These are phyloP conservation scores for Carex kokanica DNA, from an alignment of 176 grass and related monocot genomes.

Conservation along the genomic window DNA sequence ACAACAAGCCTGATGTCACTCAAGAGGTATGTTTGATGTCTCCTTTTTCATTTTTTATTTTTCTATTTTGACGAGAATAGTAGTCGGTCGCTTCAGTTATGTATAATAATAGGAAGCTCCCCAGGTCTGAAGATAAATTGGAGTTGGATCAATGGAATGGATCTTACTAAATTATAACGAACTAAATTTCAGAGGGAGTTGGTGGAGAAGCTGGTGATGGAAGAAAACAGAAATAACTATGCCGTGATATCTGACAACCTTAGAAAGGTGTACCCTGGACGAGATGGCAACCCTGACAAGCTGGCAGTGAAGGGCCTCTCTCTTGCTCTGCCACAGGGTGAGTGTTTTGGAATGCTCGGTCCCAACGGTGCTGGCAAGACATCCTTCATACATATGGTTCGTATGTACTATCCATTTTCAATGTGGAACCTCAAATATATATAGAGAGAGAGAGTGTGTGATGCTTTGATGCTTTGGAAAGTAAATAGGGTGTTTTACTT, in stretches of 20 bases:
- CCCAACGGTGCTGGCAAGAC: constrained; percentile 93
- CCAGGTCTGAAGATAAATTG: background rate
- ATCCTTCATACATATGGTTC: constrained; percentile 88
- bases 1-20: constrained; percentile 43
- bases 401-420: background rate
- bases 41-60: background rate
- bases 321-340: constrained; percentile 72
- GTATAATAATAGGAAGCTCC: too few relatives aligned
- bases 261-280: constrained; percentile 63
- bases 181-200: constrained; percentile 50
- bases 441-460: too few relatives aligned
- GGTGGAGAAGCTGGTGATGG: constrained; percentile 58
- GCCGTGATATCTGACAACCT: constrained; percentile 68
- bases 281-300: constrained; percentile 83
- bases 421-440: background rate
- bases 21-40: constrained; percentile 57
- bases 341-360: constrained; percentile 97
- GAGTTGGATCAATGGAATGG: background rate
- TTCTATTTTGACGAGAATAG: background rate
- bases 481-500: too few relatives aligned
- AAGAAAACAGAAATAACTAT: constrained; percentile 35
- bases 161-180: background rate
- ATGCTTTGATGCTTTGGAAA: too few relatives aligned
- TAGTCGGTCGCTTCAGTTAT: background rate
- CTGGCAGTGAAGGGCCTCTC: constrained; percentile 72